Evolutionary conservation across 78 protist genomes (phyloP).

Genomic region (Neovahlkampfia damariscottae): DNA sequence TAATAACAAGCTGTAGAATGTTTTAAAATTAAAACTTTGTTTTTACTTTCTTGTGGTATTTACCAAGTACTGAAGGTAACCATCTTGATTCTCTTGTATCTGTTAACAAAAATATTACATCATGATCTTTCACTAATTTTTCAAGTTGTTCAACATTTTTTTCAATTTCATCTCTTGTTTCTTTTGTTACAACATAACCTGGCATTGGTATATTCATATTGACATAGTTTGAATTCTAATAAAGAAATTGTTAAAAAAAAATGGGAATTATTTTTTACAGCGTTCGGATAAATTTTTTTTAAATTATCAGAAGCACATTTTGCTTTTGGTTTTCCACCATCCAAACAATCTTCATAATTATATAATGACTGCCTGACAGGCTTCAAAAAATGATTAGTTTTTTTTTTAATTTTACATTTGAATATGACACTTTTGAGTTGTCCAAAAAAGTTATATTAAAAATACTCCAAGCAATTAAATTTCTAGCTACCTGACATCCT

Average conservation of each 20-base stretch:
- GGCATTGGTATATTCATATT: constrained; percentile 93
- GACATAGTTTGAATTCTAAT: constrained; percentile 28
- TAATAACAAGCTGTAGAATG: constrained; percentile 52
- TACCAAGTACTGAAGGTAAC: constrained; percentile 83
- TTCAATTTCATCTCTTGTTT: background rate
- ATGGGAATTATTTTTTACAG: background rate
- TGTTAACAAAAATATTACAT: constrained; percentile 83
- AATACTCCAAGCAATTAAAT: constrained; percentile 90
- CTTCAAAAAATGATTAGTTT: too few species aligned
- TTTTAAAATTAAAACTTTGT: background rate
- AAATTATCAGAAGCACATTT: constrained; percentile 71
- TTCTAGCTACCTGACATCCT: constrained; percentile 95
- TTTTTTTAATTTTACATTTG: too few species aligned
- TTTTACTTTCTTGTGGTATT: constrained; percentile 19
- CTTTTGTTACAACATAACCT: constrained; percentile 65
- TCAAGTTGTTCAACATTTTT: background rate
- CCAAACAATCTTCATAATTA: constrained; percentile 20
- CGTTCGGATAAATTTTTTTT: constrained; percentile 37
- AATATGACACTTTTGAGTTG: constrained; percentile 67
- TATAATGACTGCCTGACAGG: constrained; percentile 93
- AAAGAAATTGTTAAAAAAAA: too few species aligned
- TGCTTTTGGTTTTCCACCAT: constrained; percentile 64
- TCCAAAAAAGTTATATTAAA: constrained; percentile 86
- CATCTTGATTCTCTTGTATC: constrained; percentile 94
- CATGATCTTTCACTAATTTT: constrained; percentile 61